Evolutionary conservation across 257 asterid species (phyloP).

Genomic region (Gentiana straminea): DNA sequence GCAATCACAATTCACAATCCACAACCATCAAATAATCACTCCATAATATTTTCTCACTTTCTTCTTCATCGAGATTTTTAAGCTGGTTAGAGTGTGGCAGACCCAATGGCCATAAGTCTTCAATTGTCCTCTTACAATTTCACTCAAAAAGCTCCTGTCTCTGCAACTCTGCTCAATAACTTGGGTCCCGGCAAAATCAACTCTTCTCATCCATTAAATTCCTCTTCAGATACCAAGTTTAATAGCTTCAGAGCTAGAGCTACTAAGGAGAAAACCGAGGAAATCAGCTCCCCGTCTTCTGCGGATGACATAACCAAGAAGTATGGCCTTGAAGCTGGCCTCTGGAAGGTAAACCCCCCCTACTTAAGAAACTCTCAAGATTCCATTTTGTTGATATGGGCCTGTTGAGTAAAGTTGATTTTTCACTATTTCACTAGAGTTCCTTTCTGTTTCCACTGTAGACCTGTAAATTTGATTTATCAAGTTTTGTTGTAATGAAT

Average conservation of each 20-base stretch:
- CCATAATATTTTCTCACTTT: too few relatives aligned
- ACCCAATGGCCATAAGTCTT: conserved; percentile 45
- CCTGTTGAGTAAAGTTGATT: too few relatives aligned
- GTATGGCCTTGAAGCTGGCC: conserved; percentile 94
- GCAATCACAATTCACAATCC: too few relatives aligned
- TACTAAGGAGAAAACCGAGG: conserved; percentile 68
- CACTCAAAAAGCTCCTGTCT: conserved; percentile 12
- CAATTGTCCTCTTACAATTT: conserved; percentile 31
- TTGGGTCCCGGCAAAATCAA: background rate
- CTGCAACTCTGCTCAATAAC: conserved; percentile 8
- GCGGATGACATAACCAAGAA: conserved; percentile 76
- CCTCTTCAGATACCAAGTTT: background rate
- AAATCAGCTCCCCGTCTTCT: conserved; percentile 39
- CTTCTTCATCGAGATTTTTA: too few relatives aligned
- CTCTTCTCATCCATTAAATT: background rate
- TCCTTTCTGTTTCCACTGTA: background rate
- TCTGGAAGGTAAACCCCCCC: conserved; percentile 62
- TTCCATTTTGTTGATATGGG: background rate
- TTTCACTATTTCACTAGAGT: too few relatives aligned
- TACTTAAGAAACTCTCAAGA: too few relatives aligned
- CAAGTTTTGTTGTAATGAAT: too few relatives aligned
- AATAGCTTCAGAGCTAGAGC: conserved; percentile 47
- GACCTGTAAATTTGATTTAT: too few relatives aligned
- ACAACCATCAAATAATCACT: too few relatives aligned
- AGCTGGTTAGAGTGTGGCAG: too few relatives aligned